Evolutionary conservation across 441 rosid genomes (phyloP), one percentile per base, ranked within the genome.

Genomic region (Populus hybrid): DNA sequence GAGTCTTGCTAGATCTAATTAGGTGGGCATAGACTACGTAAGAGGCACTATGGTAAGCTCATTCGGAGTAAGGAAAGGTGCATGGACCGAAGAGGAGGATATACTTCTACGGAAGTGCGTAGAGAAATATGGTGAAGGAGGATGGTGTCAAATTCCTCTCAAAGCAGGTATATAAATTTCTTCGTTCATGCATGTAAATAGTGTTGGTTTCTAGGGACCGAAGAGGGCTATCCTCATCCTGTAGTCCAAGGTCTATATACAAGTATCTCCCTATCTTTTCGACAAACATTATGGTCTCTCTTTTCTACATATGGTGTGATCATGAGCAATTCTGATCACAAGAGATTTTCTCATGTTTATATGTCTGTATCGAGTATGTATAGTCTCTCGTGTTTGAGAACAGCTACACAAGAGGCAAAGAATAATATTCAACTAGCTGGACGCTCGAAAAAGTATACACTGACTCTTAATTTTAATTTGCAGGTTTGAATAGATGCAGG

Each of bases 31-130:
- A 50, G 20, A 50, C 20, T 50, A 16, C 59, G n/a, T 50, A 16
- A 50, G 20, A 50, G 59, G 20, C n/a, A 16, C 61, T 2, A 8
- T 73, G 76, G 59, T 21, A 33, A 1, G 31, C 14, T 31, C 35
- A 1, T 63, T 8, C 0, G 76, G 81, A 2, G 23, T 86, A 14
- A 76, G 81, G 42, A 84, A 83, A 84, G 87, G 87, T 36, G 83
- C 82, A 21, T 87, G 89, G 89, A 81, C 80, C 20, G 78, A 71
- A 33, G 85, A 82, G 69, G 92, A 87, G 81, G 90, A 87, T 56
- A 36, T 9, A 68, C 80, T 86, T 68, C 83, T 89, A 16, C 77
- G 79, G 68, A 75, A 75, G 6, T 86, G 88, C 76, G 69, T 86
- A 12, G 78, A 78, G 18, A 78, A 64, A 35, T 83, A 83, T 71